These are phyloP conservation scores for Ogataea polymorpha DNA, from an alignment of 805 yeast species.

Conservation along the genomic window DNA sequence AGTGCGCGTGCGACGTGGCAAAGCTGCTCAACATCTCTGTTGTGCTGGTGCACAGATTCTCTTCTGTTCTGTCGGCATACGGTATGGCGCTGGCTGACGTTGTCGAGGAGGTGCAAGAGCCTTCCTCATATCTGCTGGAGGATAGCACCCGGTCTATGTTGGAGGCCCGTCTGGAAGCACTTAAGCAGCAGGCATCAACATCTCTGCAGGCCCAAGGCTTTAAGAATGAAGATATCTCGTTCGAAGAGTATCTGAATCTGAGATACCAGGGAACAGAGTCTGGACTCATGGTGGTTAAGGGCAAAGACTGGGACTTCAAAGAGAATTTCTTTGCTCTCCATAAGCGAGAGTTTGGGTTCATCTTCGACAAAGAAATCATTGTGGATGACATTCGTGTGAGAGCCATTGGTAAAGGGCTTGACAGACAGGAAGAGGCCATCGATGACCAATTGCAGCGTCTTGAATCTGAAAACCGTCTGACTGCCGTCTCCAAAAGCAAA, in stretches of 20 bases:
- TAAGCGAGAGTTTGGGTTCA: constrained; percentile 70
- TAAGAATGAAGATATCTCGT: constrained; percentile 38
- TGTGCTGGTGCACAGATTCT: constrained; percentile 74
- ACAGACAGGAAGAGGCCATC: constrained; percentile 37
- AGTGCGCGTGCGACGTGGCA: constrained; percentile 79
- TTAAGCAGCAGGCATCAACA: constrained; percentile 41
- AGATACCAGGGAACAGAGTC: constrained; percentile 91
- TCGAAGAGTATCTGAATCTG: constrained; percentile 70
- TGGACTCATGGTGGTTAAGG: constrained; percentile 60
- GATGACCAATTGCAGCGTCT: constrained; percentile 52
- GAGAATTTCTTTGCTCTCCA: constrained; percentile 53
- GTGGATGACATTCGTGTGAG: constrained; percentile 76
- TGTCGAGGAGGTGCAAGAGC: constrained; percentile 75
- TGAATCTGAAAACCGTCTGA: constrained; percentile 18
- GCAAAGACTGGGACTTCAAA: constrained; percentile 32
- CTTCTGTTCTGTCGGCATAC: constrained; percentile 82
- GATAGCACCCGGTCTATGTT: constrained; percentile 34
- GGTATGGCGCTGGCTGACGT: constrained; percentile 88
- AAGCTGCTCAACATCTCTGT: constrained; percentile 62
- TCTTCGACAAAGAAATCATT: constrained; percentile 53
- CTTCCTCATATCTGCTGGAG: constrained; percentile 49
- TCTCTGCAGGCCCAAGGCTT: constrained; percentile 55
- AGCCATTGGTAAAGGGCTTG: constrained; percentile 60
- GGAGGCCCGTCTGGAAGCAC: constrained; percentile 41
- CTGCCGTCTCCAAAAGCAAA: constrained; percentile 25